These are phyloP conservation scores for Neurospora sp. DNA, from an alignment of 495 filamentous ascomycete genomes.

Conservation along the genomic window DNA sequence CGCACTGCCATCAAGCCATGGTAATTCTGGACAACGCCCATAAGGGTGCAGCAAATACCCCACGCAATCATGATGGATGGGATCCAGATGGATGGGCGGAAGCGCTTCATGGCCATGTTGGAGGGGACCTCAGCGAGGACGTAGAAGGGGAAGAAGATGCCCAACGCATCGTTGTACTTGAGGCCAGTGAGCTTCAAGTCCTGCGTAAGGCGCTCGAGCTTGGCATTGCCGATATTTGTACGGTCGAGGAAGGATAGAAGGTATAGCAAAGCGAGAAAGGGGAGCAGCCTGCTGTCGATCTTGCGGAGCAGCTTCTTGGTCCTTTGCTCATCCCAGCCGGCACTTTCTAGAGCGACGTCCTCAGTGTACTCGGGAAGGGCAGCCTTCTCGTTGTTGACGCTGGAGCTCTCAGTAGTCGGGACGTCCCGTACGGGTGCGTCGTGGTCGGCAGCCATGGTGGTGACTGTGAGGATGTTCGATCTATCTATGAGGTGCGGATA, in stretches of 20 bases:
- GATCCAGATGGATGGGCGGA: conserved; percentile 53
- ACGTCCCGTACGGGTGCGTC: conserved; percentile 15
- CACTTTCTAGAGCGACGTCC: conserved; percentile 12
- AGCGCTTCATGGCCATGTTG: conserved; percentile 54
- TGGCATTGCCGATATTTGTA: conserved; percentile 73
- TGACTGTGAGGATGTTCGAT: neutral
- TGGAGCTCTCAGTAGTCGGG: conserved; percentile 20
- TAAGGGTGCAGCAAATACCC: conserved; percentile 50
- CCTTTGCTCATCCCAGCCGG: conserved; percentile 14
- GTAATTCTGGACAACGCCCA: conserved; percentile 68
- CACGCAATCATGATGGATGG: conserved; percentile 46
- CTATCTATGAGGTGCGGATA: neutral
- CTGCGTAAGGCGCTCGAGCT: conserved; percentile 54
- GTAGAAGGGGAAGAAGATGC: conserved; percentile 82
- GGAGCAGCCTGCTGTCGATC: conserved; percentile 40
- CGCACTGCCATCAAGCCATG: conserved; percentile 61
- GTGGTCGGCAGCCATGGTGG: conserved; percentile 16
- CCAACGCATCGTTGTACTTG: conserved; percentile 62
- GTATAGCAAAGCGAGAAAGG: conserved; percentile 44
- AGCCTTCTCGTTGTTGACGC: conserved; percentile 21
- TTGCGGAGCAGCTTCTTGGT: conserved; percentile 39
- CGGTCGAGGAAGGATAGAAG: conserved; percentile 69
- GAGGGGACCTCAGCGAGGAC: conserved; percentile 68
- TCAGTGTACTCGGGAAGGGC: conserved; percentile 3
- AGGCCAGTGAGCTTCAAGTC: conserved; percentile 50